These are phyloP conservation scores for Albifimbria verrucaria DNA, from an alignment of 2,329 filamentous ascomycete species.

Conservation along the genomic window DNA sequence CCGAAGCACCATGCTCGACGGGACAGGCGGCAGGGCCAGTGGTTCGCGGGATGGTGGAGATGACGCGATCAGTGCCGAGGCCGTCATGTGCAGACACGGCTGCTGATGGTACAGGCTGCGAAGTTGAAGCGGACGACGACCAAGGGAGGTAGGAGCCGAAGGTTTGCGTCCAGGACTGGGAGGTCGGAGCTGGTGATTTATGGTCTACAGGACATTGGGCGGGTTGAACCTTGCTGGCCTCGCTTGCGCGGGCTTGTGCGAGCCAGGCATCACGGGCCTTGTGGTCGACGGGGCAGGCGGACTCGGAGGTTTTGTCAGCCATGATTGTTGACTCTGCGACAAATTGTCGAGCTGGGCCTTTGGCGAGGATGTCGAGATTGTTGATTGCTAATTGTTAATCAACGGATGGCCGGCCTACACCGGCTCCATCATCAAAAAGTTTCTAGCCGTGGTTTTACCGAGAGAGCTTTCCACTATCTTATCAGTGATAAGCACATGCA, in stretches of 20 bases:
- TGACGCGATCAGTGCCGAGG: slow-evolving; percentile 66
- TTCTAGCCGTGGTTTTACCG: slow-evolving; percentile 3
- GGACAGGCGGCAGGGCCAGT: slow-evolving; percentile 34
- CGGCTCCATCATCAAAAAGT: no score
- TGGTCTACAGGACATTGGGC: slow-evolving; percentile 32
- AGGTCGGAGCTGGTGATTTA: slow-evolving; percentile 13
- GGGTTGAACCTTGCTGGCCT: slow-evolving; percentile 25
- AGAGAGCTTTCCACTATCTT: not conserved
- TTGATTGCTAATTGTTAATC: no score
- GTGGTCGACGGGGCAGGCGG: slow-evolving; percentile 82
- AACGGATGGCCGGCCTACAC: no score
- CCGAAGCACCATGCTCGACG: slow-evolving; percentile 39
- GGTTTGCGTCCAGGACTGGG: slow-evolving; percentile 41
- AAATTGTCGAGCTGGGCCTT: no score
- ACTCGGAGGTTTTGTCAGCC: slow-evolving; percentile 21
- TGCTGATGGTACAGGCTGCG: slow-evolving; percentile 7
- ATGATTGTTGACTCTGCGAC: slow-evolving; percentile 12
- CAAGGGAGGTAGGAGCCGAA: slow-evolving; percentile 40
- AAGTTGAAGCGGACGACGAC: slow-evolving; percentile 24
- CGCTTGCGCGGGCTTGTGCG: slow-evolving; percentile 57
- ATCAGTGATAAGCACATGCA: not conserved
- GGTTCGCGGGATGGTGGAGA: slow-evolving; percentile 76
- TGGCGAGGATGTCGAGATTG: no score
- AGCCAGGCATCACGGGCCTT: slow-evolving; percentile 88
- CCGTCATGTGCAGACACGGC: slow-evolving; percentile 10